These are phyloP conservation scores for Cutaneotrichosporon arboriforme DNA, from an alignment of 1,284 basidiomycete species.

Conservation along the genomic window DNA sequence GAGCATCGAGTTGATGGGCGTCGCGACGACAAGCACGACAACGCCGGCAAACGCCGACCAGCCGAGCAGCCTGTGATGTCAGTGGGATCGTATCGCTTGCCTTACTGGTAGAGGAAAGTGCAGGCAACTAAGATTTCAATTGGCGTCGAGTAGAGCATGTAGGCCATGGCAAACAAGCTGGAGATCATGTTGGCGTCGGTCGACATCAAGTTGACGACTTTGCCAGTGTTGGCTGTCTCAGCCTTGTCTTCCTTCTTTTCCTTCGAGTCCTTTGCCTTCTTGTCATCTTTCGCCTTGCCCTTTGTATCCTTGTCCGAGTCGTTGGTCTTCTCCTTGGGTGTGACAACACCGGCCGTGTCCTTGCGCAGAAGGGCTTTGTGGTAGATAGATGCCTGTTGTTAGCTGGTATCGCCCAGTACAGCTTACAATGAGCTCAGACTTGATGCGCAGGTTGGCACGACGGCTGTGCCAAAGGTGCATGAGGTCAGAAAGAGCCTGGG, in stretches of 20 bases:
- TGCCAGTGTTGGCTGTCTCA: conserved; percentile 48
- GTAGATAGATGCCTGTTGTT: conserved; percentile 59
- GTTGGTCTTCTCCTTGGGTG: conserved; percentile 51
- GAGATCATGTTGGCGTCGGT: conserved; percentile 36
- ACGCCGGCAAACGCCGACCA: conserved; percentile 80
- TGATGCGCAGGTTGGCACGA: conserved; percentile 63
- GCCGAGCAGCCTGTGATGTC: conserved; percentile 65
- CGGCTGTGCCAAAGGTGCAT: conserved; percentile 73
- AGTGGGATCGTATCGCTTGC: conserved; percentile 1
- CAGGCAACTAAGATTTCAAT: conserved; percentile 73
- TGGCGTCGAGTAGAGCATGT: conserved; percentile 61
- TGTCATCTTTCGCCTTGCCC: conserved; percentile 39
- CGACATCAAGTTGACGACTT: conserved; percentile 52
- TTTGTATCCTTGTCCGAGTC: conserved; percentile 8
- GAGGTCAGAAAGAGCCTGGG: conserved; percentile 63
- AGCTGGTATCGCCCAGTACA: not conserved
- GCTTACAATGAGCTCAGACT: conserved; percentile 64
- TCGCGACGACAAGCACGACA: conserved; percentile 63
- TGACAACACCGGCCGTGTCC: conserved; percentile 72
- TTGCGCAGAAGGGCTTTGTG: conserved; percentile 81
- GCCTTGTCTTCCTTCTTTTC: conserved; percentile 43
- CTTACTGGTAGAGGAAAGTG: conserved; percentile 71
- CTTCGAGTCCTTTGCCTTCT: conserved; percentile 22
- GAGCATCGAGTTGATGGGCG: conserved; percentile 54
- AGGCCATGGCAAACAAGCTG: conserved; percentile 33